Conservation (phyloP, 306 rosid genomes). For the Senna siamea region DNA sequence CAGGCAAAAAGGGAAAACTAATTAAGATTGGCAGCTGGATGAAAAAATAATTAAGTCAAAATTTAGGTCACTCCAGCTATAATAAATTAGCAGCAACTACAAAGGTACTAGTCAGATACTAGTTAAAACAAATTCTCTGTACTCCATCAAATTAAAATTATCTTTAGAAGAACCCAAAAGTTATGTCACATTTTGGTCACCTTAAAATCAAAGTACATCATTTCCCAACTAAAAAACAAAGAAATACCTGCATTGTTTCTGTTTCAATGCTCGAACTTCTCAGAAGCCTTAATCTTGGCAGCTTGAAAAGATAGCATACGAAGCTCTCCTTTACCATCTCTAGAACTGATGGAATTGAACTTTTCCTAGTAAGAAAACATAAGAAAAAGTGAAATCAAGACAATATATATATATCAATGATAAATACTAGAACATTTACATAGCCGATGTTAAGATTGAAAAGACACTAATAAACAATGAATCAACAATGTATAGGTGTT, state of each 20-base stretch:
- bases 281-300: constrained; percentile 73
- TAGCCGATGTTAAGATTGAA: not conserved
- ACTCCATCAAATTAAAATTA: not conserved
- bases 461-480: not conserved
- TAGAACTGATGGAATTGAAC: constrained; percentile 59
- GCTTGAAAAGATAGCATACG: constrained; percentile 67
- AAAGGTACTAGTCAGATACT: constrained; percentile 9
- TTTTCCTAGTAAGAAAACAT: constrained; percentile 54
- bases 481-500: not conserved
- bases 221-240: not conserved
- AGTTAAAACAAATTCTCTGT: constrained; percentile 13
- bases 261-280: constrained; percentile 78
- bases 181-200: not conserved
- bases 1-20: constrained; percentile 13
- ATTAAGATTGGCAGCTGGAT: constrained; percentile 10
- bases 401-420: not conserved
- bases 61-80: constrained; percentile 19
- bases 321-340: constrained; percentile 64
- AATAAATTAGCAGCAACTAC: constrained; percentile 16
- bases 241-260: constrained; percentile 73
- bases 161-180: not conserved
- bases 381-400: constrained; percentile 19
- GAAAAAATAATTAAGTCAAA: constrained; percentile 1
- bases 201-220: not conserved
- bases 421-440: not conserved